Base-by-base conservation (phyloP, 768 basidiomycete species). In the Glaciozyma martinii region DNA sequence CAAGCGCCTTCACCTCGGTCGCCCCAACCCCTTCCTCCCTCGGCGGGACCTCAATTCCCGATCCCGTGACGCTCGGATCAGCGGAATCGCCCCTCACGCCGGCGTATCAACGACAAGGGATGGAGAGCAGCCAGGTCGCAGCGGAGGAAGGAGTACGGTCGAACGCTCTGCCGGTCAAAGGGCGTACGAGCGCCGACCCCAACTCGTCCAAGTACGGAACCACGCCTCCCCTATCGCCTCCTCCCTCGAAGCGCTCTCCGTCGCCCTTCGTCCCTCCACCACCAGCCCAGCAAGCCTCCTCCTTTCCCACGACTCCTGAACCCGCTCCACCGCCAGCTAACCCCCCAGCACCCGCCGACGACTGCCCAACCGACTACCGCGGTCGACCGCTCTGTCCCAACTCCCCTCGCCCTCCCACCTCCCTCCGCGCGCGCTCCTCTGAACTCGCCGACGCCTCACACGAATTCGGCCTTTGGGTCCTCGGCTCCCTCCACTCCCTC, bases 371-470 rank as follows among this genome's bases (percentile, higher is more conserved):
- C 30, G 53, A 54, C 30, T 54, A 32, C 30, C 53, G 53, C 30
- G 53, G 53, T 7, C 53, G 53, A 21, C 30, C 53, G 7, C 27
- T 54, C 13, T 54, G 53, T 32, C 30, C 53, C 53, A 5, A 54
- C 30, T 30, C 27, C 16, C 29, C 53, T 29, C 53, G 53, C 12
- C 5, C 30, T 19, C 30, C 53, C 5, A 27, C 25, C 53, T 54
- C 53, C 29, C 29, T 54, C 53, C 53, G 53, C 30, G 18, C n/a
- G 3, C 53, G 53, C 8, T 54, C 53, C 30, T 54, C 56, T 6
- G 56, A 57, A 29, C 56, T 57, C 42, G 56, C 56, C 56, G 56
- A 57, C 56, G 56, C 56, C 1, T n/a, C 42, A 5, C 25, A n/a
- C 25, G 56, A 57, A 29, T 57, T 57, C 42, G 40, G 40, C 1